Evolutionary conservation across 129 eudicot genomes (phyloP), one percentile per base, ranked within the genome.

Genomic region (Centella asiatica): DNA sequence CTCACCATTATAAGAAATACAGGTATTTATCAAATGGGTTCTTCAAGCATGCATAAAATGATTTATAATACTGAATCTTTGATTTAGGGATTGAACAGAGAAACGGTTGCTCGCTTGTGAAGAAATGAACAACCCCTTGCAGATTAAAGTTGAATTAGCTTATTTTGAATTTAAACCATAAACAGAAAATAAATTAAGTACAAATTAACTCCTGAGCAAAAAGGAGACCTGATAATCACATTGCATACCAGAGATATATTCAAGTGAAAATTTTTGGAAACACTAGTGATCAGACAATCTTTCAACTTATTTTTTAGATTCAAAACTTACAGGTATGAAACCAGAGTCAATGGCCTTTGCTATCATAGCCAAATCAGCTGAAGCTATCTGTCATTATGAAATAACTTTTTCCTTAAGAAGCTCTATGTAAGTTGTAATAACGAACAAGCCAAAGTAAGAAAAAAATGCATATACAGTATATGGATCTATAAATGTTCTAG

Each of bases 281-380:
- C n/a, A 18, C 19, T 4, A 2, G 28, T 15, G 5, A 28, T 17
- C 27, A 32, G 44, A 22, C 2, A 2, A 56, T 31, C 40, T 15
- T 56, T n/a, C 18, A 2, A 18, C 25, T 56, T 14, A 26, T 26
- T 54, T 18, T 31, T n/a, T 25, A 27, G 6, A 56, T n/a, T 27
- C 10, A 57, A 34, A 74, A 79, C 89, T 69, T 72, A 93, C 99
- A 28, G 96, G 99, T 57, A 93, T 76, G 64, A 93, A 93, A 69
- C 99, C 99, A 2, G 88, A 62, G 67, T 87, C 71, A 14, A 87
- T 73, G 61, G 96, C 86, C 55, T 74, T 67, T 39, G 76, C 77
- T 29, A 92, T 90, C n/a, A 78, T 73, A 26, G 85, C 73, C 28
- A 78, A 70, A 44, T 92, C 89, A 61, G 89, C 95, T 37, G 78